phyloP scores from a whole-genome alignment of 2,329 filamentous ascomycete genomes.

The Ascochyta viciae-villosae region DNA sequence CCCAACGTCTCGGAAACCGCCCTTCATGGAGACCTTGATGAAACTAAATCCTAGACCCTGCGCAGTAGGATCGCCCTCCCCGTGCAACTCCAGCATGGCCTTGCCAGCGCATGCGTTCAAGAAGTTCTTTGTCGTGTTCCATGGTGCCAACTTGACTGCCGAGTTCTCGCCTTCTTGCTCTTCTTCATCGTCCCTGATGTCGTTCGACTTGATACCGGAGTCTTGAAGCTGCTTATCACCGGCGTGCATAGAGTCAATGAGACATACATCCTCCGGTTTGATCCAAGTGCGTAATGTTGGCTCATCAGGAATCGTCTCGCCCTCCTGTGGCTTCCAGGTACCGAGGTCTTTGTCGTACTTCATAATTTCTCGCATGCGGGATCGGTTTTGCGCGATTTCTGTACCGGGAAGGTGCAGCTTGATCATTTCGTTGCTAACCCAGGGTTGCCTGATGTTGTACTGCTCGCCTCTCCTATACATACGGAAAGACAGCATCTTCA shows the following conservation, averaged over 20 bases:
- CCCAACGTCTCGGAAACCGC: slow-evolving; percentile 88
- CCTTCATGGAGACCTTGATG: slow-evolving; percentile 98
- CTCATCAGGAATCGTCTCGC: slow-evolving; percentile 80
- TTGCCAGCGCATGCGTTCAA: slow-evolving; percentile 92
- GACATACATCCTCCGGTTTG: slow-evolving; percentile 91
- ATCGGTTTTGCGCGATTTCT: slow-evolving; percentile 92
- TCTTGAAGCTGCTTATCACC: slow-evolving; percentile 90
- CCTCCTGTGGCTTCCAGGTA: slow-evolving; percentile 76
- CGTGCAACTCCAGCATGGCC: slow-evolving; percentile 94
- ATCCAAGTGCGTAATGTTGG: slow-evolving; percentile 84
- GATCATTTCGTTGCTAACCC: slow-evolving; percentile 73
- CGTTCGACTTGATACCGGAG: slow-evolving; percentile 78
- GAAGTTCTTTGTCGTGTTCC: slow-evolving; percentile 97
- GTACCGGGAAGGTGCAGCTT: slow-evolving; percentile 84
- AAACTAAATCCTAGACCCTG: slow-evolving; percentile 95
- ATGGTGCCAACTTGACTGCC: slow-evolving; percentile 89
- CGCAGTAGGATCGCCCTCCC: slow-evolving; percentile 92
- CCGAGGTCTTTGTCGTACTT: slow-evolving; percentile 87
- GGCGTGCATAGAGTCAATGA: slow-evolving; percentile 96
- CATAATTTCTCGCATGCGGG: slow-evolving; percentile 97
- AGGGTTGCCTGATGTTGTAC: slow-evolving; percentile 74
- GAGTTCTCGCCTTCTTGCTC: slow-evolving; percentile 74
- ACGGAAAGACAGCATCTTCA: slow-evolving; percentile 95
- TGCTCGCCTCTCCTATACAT: slow-evolving; percentile 80
- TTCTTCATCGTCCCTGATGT: slow-evolving; percentile 69